Evolutionary conservation across 2,329 filamentous ascomycete genomes (phyloP).

Genomic region (Immersiporthe knoxdaviesiana): DNA sequence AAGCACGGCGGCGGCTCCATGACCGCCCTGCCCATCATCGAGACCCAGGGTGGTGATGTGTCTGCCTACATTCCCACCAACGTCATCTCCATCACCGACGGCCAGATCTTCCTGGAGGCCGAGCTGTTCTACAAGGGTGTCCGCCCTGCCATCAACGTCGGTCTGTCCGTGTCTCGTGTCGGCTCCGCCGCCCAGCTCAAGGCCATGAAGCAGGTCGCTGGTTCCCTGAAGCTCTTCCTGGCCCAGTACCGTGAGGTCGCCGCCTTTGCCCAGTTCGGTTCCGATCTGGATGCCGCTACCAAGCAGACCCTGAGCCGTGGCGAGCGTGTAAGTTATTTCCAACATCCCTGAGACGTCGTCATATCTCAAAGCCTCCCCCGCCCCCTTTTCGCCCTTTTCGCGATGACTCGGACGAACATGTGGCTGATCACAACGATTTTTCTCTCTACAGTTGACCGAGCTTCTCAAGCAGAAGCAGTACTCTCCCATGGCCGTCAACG

Average conservation of each 20-base stretch:
- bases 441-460: constrained; percentile 72
- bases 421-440: constrained; percentile 31
- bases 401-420: constrained; percentile 29
- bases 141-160: constrained; percentile 99
- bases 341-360: neutral
- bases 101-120: constrained; percentile 99
- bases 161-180: constrained; percentile 99
- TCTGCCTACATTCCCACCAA: constrained; percentile 99
- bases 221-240: constrained; percentile 99
- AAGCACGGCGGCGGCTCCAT: constrained; percentile 94
- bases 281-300: constrained; percentile 96
- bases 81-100: constrained; percentile 99
- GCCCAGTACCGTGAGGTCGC: constrained; percentile 99
- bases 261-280: constrained; percentile 99
- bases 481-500: constrained; percentile 96
- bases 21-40: constrained; percentile 96
- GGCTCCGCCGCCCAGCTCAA: constrained; percentile 99
- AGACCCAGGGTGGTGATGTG: constrained; percentile 99
- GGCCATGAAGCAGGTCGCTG: constrained; percentile 99
- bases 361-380: neutral
- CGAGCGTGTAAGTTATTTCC: constrained; percentile 79
- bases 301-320: constrained; percentile 98
- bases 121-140: constrained; percentile 99
- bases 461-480: constrained; percentile 99
- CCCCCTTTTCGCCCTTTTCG: too few species aligned